phyloP scores from a whole-genome alignment of 768 basidiomycete genomes.

The Lactifluus subvellereus region DNA sequence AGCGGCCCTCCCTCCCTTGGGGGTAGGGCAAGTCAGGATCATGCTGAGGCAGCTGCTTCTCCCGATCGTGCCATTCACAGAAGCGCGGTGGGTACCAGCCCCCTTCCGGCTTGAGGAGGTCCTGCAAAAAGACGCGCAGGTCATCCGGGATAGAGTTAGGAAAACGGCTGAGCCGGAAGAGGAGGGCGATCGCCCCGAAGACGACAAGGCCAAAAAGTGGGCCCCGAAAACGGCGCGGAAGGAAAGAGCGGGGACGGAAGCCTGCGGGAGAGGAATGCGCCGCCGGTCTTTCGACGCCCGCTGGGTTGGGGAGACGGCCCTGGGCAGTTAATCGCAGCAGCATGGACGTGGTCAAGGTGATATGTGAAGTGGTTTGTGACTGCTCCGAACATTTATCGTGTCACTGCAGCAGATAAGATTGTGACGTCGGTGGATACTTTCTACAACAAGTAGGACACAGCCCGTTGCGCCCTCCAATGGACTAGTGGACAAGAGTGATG shows the following conservation, averaged over 20 bases:
- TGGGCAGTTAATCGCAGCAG: no score
- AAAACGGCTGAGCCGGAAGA: background rate
- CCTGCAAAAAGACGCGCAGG: background rate
- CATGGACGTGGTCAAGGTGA: no score
- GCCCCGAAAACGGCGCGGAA: background rate
- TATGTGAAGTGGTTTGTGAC: no score
- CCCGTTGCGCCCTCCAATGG: no score
- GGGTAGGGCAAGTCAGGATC: slow-evolving; percentile 15
- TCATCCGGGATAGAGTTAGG: background rate
- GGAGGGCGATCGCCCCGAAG: background rate
- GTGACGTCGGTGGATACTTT: no score
- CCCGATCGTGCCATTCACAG: slow-evolving; percentile 12
- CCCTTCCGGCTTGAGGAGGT: slow-evolving; percentile 1
- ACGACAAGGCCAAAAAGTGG: background rate
- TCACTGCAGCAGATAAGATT: no score
- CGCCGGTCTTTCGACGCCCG: no score
- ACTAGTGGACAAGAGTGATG: no score
- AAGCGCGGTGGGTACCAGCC: slow-evolving; percentile 12
- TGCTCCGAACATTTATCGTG: no score
- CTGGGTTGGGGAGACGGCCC: no score
- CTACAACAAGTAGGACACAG: no score
- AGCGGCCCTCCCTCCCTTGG: slow-evolving; percentile 19
- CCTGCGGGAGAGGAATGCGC: no score
- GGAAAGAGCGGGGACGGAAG: background rate
- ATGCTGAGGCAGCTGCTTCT: slow-evolving; percentile 17